These are phyloP conservation scores for Blepharisma stoltei DNA, from an alignment of 73 alveolate genomes.

Conservation along the genomic window DNA sequence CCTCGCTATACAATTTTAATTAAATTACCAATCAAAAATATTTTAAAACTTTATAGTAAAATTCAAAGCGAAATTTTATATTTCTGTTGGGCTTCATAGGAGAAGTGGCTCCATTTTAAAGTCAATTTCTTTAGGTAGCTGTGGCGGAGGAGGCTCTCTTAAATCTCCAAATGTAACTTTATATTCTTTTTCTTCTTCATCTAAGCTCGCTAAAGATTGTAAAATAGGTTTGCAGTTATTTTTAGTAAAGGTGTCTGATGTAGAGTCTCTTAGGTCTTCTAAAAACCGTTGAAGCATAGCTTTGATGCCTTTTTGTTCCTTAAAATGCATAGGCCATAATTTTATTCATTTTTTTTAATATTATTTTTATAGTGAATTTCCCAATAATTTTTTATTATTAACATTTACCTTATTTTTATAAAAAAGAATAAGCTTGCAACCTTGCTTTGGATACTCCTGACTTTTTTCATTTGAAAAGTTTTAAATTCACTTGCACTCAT, in stretches of 20 bases:
- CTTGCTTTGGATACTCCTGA: slow-evolving; percentile 10
- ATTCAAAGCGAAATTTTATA: no score
- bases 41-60: no score
- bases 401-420: no score
- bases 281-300: slow-evolving; percentile 18
- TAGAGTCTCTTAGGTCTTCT: background rate
- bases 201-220: background rate
- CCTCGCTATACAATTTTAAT: no score
- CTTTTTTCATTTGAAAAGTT: slow-evolving; percentile 9
- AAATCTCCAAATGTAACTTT: slow-evolving; percentile 5
- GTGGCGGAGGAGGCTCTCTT: background rate
- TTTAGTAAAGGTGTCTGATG: background rate
- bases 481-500: background rate
- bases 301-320: background rate
- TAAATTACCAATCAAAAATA: no score
- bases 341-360: slow-evolving; percentile 29
- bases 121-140: slow-evolving; percentile 20
- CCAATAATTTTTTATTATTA: no score
- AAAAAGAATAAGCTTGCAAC: slow-evolving; percentile 23
- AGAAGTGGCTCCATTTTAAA: slow-evolving; percentile 16
- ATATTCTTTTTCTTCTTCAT: slow-evolving; percentile 12
- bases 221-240: slow-evolving; percentile 12
- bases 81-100: slow-evolving; percentile 27
- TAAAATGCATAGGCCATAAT: slow-evolving; percentile 25
- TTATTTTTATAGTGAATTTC: no score